Evolutionary conservation across 306 rosid genomes (phyloP).

Genomic region (Myrica gale): DNA sequence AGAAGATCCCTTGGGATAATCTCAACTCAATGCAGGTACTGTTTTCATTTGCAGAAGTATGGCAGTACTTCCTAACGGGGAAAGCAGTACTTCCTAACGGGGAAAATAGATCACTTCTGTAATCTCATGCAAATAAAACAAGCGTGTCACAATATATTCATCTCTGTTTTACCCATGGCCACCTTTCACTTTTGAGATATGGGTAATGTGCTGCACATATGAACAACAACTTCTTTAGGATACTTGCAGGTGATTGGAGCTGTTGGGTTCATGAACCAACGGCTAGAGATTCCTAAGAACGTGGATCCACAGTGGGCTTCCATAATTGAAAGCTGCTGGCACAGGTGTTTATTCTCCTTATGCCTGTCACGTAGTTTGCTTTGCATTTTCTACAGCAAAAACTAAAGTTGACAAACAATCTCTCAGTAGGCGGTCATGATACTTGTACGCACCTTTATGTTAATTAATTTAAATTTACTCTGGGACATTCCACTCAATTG

Average conservation of each 20-base stretch:
- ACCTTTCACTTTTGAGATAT: not conserved
- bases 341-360: conserved; percentile 47
- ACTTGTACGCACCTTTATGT: conserved; percentile 8
- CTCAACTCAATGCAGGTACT: conserved; percentile 98
- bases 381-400: conserved; percentile 11
- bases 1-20: conserved; percentile 98
- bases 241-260: conserved; percentile 93
- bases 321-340: conserved; percentile 93
- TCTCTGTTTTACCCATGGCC: not conserved
- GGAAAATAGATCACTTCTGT: not conserved
- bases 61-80: conserved; percentile 13
- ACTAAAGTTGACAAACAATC: not conserved
- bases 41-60: conserved; percentile 30
- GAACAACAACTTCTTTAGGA: conserved; percentile 48
- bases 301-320: conserved; percentile 85
- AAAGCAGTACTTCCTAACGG: conserved; percentile 1
- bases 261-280: conserved; percentile 97
- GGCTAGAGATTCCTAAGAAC: conserved; percentile 84
- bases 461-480: not conserved
- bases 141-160: not conserved
- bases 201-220: conserved; percentile 29
- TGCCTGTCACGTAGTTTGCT: conserved; percentile 12
- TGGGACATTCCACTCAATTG: not conserved
- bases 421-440: conserved; percentile 15
- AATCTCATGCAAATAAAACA: not conserved